Conservation (phyloP, 139 green algal genomes). For the Picochlorum sp. region DNA sequence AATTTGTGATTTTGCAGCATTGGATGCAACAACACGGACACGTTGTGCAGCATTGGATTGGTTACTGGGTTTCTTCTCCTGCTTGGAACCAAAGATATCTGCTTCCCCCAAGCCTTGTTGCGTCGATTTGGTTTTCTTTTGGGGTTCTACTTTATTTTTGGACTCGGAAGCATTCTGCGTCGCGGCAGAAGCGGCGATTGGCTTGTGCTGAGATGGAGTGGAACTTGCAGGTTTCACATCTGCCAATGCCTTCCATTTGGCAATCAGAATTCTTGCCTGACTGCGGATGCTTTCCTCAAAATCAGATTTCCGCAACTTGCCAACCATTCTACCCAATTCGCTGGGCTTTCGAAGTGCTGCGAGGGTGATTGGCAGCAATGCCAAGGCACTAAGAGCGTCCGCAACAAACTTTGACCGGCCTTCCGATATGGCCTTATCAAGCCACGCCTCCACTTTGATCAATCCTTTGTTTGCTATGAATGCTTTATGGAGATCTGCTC, state of each 20-base stretch:
- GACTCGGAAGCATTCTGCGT: no score
- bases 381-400: constrained; percentile 10
- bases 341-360: constrained; percentile 16
- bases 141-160: no score
- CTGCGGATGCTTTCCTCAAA: constrained; percentile 1
- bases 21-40: constrained; percentile 1
- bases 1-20: constrained; percentile 2
- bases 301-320: constrained; percentile 19
- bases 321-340: constrained; percentile 26
- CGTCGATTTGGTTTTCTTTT: background rate
- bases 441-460: constrained; percentile 20
- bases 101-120: background rate
- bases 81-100: background rate
- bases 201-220: no score
- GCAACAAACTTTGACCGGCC: constrained; percentile 10
- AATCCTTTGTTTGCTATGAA: constrained; percentile 12
- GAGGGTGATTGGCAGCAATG: constrained; percentile 25
- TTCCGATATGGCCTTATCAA: constrained; percentile 11
- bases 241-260: constrained; percentile 23
- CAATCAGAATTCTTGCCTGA: constrained; percentile 20
- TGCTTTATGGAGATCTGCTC: constrained; percentile 8
- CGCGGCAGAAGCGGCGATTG: no score
- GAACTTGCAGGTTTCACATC: background rate
- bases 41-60: no score
- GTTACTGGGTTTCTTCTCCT: background rate